Evolutionary conservation across 2,329 filamentous ascomycete genomes (phyloP).

Genomic region (Trichophyton benhamiae): DNA sequence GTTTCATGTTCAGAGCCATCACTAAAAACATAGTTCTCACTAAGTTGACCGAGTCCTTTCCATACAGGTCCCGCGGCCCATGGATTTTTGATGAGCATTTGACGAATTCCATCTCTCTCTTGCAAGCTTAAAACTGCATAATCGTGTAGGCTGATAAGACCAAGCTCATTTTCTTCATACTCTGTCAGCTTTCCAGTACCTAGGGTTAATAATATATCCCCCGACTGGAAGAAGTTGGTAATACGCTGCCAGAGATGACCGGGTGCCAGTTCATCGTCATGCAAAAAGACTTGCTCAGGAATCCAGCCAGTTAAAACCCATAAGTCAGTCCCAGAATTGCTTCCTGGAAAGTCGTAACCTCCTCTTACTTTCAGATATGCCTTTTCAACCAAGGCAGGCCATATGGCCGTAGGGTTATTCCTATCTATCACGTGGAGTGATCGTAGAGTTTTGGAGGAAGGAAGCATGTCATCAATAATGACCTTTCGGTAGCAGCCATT

Average conservation of each 20-base stretch:
- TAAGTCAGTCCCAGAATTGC: conserved; percentile 89
- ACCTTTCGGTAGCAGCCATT: conserved; percentile 87
- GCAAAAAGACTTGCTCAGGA: conserved; percentile 85
- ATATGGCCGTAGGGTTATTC: conserved; percentile 66
- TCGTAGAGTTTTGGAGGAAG: conserved; percentile 58
- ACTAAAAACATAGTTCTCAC: conserved; percentile 9
- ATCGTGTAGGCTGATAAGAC: conserved; percentile 80
- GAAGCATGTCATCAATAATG: conserved; percentile 76
- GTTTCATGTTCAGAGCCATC: conserved; percentile 10
- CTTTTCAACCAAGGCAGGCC: conserved; percentile 90
- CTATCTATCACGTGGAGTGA: conserved; percentile 80
- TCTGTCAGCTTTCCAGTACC: conserved; percentile 73
- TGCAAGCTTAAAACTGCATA: conserved; percentile 79
- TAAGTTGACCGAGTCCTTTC: conserved; percentile 17
- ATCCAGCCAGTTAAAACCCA: conserved; percentile 94
- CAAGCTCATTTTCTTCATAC: conserved; percentile 66
- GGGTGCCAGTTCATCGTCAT: conserved; percentile 68
- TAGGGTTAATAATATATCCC: conserved; percentile 76
- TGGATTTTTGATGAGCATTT: conserved; percentile 84
- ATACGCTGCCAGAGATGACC: conserved; percentile 68
- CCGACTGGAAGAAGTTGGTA: conserved; percentile 58
- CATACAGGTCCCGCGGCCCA: conserved; percentile 61
- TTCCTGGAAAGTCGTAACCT: conserved; percentile 94
- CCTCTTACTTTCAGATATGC: conserved; percentile 91
- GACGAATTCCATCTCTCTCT: conserved; percentile 48